Evolutionary conservation across 441 rosid species (phyloP), one percentile per base, ranked within the genome.

Genomic region (Populus trichocarpa): DNA sequence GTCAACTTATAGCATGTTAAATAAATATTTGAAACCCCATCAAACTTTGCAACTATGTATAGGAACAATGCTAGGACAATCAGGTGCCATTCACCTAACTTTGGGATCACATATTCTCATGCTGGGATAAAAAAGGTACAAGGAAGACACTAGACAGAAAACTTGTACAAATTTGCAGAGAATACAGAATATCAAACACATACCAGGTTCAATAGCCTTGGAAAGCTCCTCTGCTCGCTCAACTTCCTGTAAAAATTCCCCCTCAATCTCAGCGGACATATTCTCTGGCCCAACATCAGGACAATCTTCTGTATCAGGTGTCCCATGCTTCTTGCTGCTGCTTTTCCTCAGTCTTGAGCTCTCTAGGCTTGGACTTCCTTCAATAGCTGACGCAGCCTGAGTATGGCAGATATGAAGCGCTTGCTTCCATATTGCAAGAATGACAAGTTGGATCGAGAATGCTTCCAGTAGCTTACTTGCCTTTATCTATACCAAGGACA

Each of bases 371-470:
- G 97, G 94, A 81, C 93, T 92, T 85, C 91, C 98, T 88, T 94
- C 96, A 81, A 87, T 86, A 64, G 90, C 97, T 71, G 98, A 93
- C 71, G 93, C 93, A 87, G 98, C 97, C 82, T 87, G 95, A 16
- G 99, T 80, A 83, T 96, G 99, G 86, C 98, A 92, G 77, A 94
- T 91, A 88, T 94, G 87, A 79, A 94, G 81, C 20, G 97, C 98
- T 81, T 91, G 98, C 88, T 92, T 96, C 98, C 98, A 94, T 65
- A 96, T 90, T 80, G 98, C 99, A 46, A 94, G 96, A 80, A 92
- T 87, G 77, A 90, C 97, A 83, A 96, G 89, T 83, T 96, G 97
- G 77, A 96, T 87, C 10, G 99, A 94, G 89, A 96, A 96, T 75
- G 95, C 99, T 79, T 94, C 96, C 80, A 94, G 86, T 64, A 85